Evolutionary conservation across 1,139 yeast species (phyloP).

Genomic region (Pneumocystis wakefieldiae): DNA sequence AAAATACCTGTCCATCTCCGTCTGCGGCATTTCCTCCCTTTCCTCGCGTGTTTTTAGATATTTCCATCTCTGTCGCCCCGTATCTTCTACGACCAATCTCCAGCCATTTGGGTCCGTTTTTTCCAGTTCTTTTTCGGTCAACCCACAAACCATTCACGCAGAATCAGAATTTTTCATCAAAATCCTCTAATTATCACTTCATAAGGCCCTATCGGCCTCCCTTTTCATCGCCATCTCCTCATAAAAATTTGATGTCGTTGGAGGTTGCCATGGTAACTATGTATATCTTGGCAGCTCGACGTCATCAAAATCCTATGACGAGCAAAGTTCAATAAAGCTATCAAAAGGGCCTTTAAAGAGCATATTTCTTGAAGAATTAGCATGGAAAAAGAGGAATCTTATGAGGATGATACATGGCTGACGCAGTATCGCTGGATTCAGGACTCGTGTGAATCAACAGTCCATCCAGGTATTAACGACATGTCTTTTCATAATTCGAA

Average conservation of each 20-base stretch:
- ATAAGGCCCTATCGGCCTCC: neutral
- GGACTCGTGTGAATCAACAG: neutral
- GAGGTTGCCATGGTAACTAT: neutral
- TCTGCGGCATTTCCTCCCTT: constrained; percentile 30
- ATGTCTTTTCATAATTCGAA: neutral
- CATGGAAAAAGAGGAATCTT: neutral
- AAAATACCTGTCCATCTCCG: constrained; percentile 23
- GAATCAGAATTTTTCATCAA: neutral
- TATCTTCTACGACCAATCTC: constrained; percentile 43
- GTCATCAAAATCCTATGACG: no score
- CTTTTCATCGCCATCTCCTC: neutral
- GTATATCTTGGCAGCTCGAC: neutral
- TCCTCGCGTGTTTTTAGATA: constrained; percentile 34
- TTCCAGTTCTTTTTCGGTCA: constrained; percentile 25
- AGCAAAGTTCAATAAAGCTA: neutral
- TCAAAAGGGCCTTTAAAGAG: neutral
- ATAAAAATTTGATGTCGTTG: neutral
- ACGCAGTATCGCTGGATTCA: neutral
- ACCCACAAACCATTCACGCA: neutral
- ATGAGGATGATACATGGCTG: neutral
- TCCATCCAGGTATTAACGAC: neutral
- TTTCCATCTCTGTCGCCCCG: constrained; percentile 72
- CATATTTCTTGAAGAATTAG: neutral
- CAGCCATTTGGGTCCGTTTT: constrained; percentile 58
- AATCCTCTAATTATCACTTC: neutral